Conservation (phyloP, 768 basidiomycete genomes). For the Crucibulum laeve region DNA sequence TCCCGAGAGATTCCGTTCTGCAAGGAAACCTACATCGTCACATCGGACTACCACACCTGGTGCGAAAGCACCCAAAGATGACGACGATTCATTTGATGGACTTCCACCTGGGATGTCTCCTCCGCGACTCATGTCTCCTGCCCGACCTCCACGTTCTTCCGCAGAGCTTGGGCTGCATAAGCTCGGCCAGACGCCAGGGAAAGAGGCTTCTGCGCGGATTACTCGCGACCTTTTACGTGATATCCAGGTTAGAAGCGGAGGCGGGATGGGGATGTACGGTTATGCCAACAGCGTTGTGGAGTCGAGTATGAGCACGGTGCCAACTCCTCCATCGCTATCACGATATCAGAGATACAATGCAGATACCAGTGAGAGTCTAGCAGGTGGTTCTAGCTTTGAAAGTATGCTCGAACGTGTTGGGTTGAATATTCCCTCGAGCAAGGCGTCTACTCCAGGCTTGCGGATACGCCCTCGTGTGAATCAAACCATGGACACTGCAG, state of each 20-base stretch:
- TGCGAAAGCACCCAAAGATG: conserved; percentile 27
- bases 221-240: conserved; percentile 59
- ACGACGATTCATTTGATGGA: conserved; percentile 50
- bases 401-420: conserved; percentile 67
- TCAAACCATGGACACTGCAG: conserved; percentile 1
- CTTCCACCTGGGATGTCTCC: conserved; percentile 57
- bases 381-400: conserved; percentile 56
- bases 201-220: conserved; percentile 68
- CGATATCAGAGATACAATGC: conserved; percentile 49
- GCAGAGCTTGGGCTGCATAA: conserved; percentile 41
- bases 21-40: conserved; percentile 21
- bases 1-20: conserved; percentile 29
- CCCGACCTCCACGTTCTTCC: conserved; percentile 42
- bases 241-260: conserved; percentile 35
- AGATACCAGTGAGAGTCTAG: conserved; percentile 42
- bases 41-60: conserved; percentile 15
- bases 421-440: conserved; percentile 32
- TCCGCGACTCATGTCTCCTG: conserved; percentile 55
- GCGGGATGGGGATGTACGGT: conserved; percentile 19
- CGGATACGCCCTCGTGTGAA: conserved; percentile 24
- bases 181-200: conserved; percentile 63
- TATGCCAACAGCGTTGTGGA: conserved; percentile 33
- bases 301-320: conserved; percentile 65
- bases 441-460: conserved; percentile 20
- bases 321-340: conserved; percentile 68